Conservation (phyloP, 257 asterid species). For the Euphrasia confusa region DNA sequence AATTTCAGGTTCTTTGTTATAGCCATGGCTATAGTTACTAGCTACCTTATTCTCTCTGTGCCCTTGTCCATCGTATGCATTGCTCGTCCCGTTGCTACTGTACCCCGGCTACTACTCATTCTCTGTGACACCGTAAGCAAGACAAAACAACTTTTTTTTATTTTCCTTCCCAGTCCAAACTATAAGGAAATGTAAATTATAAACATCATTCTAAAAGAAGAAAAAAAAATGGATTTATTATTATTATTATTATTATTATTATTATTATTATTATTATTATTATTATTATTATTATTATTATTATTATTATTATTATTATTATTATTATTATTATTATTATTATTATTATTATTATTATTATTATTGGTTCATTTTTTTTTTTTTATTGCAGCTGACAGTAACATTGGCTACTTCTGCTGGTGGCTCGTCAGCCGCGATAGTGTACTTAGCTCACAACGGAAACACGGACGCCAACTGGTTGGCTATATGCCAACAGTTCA, state of each 20-base stretch:
- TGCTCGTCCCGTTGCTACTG: constrained; percentile 37
- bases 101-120: constrained; percentile 38
- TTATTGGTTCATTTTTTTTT: neutral
- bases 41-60: constrained; percentile 55
- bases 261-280: neutral
- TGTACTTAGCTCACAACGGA: constrained; percentile 72
- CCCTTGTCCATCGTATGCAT: constrained; percentile 66
- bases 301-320: neutral
- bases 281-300: neutral
- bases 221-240: too few relatives aligned
- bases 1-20: constrained; percentile 64
- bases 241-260: too few relatives aligned
- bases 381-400: constrained; percentile 43
- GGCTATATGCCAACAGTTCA: constrained; percentile 71
- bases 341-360: neutral
- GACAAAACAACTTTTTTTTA: too few relatives aligned
- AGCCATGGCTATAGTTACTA: constrained; percentile 50
- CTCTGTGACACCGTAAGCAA: constrained; percentile 52
- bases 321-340: too few relatives aligned
- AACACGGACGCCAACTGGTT: constrained; percentile 74
- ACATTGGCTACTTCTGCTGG: constrained; percentile 63
- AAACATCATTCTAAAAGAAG: too few relatives aligned
- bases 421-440: constrained; percentile 67
- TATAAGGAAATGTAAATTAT: too few relatives aligned
- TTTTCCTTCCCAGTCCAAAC: too few relatives aligned